phyloP scores from a whole-genome alignment of 345 rosid genomes.

The Euphorbia tirucalli region DNA sequence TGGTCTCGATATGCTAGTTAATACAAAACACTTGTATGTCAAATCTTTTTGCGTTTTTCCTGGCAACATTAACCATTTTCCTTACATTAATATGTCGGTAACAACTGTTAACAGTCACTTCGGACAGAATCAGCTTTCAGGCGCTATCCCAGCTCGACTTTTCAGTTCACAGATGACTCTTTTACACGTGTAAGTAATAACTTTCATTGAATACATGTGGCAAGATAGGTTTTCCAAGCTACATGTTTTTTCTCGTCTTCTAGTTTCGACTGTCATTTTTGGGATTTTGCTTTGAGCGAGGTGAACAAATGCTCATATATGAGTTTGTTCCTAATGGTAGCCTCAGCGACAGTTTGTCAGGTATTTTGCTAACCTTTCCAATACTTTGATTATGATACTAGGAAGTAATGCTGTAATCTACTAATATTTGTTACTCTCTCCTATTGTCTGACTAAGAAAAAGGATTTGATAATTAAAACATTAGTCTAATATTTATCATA shows the following conservation, averaged over 20 bases:
- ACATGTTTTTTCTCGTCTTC: background rate
- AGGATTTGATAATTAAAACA: too few relatives aligned
- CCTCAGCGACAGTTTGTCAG: slow-evolving; percentile 28
- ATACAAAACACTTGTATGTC: slow-evolving; percentile 78
- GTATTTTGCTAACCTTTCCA: too few relatives aligned
- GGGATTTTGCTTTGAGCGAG: slow-evolving; percentile 30
- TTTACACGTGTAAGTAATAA: slow-evolving; percentile 65
- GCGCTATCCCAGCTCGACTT: slow-evolving; percentile 55
- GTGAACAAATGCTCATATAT: slow-evolving; percentile 32
- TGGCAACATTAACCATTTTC: background rate
- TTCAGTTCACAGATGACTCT: slow-evolving; percentile 66
- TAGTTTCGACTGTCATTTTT: background rate
- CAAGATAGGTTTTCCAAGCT: background rate
- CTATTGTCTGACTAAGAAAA: too few relatives aligned
- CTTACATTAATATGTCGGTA: slow-evolving; percentile 1
- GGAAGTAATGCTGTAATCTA: too few relatives aligned
- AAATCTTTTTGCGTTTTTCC: slow-evolving; percentile 1
- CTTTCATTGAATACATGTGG: background rate
- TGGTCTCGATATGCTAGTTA: slow-evolving; percentile 74
- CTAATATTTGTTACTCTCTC: too few relatives aligned
- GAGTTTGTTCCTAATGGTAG: slow-evolving; percentile 29
- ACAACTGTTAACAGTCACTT: slow-evolving; percentile 49
- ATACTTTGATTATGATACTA: too few relatives aligned
- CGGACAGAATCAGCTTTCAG: slow-evolving; percentile 69
- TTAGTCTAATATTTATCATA: too few relatives aligned